These are phyloP conservation scores for Termitomyces sp. DNA, from an alignment of 768 basidiomycete species.

Conservation along the genomic window DNA sequence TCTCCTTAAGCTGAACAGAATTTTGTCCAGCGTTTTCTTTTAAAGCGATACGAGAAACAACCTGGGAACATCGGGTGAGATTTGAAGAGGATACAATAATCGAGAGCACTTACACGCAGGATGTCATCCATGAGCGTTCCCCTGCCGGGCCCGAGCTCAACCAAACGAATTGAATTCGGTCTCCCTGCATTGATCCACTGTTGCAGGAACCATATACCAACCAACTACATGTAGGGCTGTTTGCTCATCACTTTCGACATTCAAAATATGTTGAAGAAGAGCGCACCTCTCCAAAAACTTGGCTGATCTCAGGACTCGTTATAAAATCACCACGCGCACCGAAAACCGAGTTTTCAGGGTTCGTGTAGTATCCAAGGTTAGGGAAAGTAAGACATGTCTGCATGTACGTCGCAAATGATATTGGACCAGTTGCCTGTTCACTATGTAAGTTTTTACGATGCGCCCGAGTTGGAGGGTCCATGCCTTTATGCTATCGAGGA, in stretches of 20 bases:
- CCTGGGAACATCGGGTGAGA: conserved; percentile 26
- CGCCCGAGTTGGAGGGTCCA: conserved; percentile 1
- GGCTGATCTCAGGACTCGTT: conserved; percentile 94
- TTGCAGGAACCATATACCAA: conserved; percentile 77
- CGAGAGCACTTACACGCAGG: conserved; percentile 54
- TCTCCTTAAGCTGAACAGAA: conserved; percentile 29
- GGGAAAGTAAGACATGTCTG: conserved; percentile 61
- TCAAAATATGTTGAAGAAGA: conserved; percentile 35
- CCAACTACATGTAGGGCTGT: conserved; percentile 46
- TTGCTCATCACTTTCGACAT: conserved; percentile 32
- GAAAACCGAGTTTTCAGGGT: conserved; percentile 65
- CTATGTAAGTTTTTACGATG: conserved; percentile 34
- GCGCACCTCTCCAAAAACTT: conserved; percentile 88
- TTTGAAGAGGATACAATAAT: not conserved
- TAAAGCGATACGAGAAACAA: conserved; percentile 42
- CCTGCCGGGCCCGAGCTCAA: conserved; percentile 92
- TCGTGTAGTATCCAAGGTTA: conserved; percentile 90
- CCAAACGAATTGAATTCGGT: conserved; percentile 51
- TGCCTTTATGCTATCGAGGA: conserved; percentile 69
- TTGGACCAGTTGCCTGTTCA: conserved; percentile 87
- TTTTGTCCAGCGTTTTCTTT: conserved; percentile 12
- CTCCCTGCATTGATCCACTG: conserved; percentile 55
- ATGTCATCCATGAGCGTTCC: conserved; percentile 92
- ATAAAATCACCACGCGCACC: conserved; percentile 60
- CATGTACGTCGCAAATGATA: conserved; percentile 89